phyloP scores from a whole-genome alignment of 2,329 filamentous ascomycete species.

The Incumbomyces delicatus region DNA sequence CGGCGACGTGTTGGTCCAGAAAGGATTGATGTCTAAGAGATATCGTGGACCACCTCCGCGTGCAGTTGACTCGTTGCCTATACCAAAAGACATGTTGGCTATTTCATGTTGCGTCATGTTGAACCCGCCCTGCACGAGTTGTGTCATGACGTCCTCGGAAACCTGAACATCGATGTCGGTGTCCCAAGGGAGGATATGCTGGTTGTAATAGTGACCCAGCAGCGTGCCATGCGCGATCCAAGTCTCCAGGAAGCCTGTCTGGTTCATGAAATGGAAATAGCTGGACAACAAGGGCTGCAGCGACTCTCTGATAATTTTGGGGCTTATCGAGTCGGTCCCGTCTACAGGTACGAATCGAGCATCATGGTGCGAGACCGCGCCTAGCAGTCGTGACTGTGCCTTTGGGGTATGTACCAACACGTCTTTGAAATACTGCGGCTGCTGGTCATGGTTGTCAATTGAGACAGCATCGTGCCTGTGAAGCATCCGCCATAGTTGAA shows the following conservation, averaged over 20 bases:
- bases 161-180: conserved; percentile 13
- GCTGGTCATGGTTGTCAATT: too few relatives aligned
- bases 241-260: conserved; percentile 9
- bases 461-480: too few relatives aligned
- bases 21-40: conserved; percentile 13
- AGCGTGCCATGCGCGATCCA: conserved; percentile 13
- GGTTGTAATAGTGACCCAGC: conserved; percentile 13
- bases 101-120: conserved; percentile 11
- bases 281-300: conserved; percentile 7
- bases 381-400: not conserved
- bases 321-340: not conserved
- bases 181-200: conserved; percentile 13
- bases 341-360: not conserved
- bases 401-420: not conserved
- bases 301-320: not conserved
- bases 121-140: not conserved
- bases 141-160: conserved; percentile 4
- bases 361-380: not conserved
- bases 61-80: too few relatives aligned
- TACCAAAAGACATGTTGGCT: not conserved
- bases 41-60: not conserved
- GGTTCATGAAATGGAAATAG: conserved; percentile 7
- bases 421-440: not conserved
- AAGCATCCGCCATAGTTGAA: too few relatives aligned
- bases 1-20: conserved; percentile 7